Percentiles rank a stretch among this genome's conserved stretches.
Evolutionary conservation across 164 flowering plant genomes (phyloP).

Genomic region (Aristolochia contorta): DNA sequence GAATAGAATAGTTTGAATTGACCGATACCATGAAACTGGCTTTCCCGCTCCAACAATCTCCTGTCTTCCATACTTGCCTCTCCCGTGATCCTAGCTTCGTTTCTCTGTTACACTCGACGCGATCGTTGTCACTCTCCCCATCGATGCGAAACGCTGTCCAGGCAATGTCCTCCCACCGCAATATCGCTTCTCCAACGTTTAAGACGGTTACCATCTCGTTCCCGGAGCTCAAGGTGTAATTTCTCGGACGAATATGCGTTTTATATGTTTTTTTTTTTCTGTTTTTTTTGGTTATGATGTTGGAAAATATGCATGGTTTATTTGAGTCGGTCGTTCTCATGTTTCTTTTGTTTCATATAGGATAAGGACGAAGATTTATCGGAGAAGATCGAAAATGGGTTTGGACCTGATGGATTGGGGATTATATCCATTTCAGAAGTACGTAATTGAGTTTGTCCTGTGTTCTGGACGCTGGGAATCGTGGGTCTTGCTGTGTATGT

Average conservation of each 20-base stretch:
- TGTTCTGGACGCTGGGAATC: background rate
- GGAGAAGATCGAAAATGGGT: slow-evolving; percentile 8
- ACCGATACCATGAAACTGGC: background rate
- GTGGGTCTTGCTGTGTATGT: background rate
- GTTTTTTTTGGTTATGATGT: background rate
- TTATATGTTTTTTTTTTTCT: background rate
- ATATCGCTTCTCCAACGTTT: background rate
- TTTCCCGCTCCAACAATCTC: slow-evolving; percentile 1
- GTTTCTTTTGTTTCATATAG: background rate
- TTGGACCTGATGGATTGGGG: slow-evolving; percentile 8
- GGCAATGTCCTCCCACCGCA: background rate
- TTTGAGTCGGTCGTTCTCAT: background rate
- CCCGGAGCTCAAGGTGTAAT: slow-evolving; percentile 1
- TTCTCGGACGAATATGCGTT: background rate
- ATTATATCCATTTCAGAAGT: slow-evolving; percentile 7
- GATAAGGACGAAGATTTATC: slow-evolving; percentile 4
- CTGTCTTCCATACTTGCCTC: background rate
- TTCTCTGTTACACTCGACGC: background rate
- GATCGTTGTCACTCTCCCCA: background rate
- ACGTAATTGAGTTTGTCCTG: background rate
- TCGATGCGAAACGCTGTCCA: background rate
- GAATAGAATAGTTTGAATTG: too few relatives aligned
- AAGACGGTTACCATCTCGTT: slow-evolving; percentile 6
- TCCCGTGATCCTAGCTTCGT: background rate
- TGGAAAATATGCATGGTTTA: background rate